Evolutionary conservation across 805 yeast species (phyloP), one percentile per base, ranked within the genome.

Genomic region (Saccharomycopsis sp.): DNA sequence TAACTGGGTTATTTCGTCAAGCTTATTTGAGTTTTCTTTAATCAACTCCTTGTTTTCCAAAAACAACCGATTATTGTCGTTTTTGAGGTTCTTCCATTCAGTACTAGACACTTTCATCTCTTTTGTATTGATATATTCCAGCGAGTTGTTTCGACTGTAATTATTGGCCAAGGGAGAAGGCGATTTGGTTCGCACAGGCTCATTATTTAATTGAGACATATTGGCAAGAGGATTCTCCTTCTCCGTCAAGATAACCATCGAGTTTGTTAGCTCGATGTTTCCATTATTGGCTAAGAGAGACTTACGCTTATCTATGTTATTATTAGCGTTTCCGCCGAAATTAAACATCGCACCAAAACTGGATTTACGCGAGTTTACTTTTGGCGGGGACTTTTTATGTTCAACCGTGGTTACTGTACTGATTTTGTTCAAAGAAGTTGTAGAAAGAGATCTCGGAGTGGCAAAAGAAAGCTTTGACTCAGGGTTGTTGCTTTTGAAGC

Each of bases 21-120:
- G 15, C 1, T 47, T 29, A 9, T 20, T 20, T 42, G 42, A 14
- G 14, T 20, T 53, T n/a, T 47, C 53, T 15, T 3, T 47, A 2
- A 7, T 14, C 20, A 68, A 53, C 0, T 55, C 61, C 3, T 57
- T 56, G 55, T 71, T 72, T 29, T 67, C 66, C 19, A 60, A 62
- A 24, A 62, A 60, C 17, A 73, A 55, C 35, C 53, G 52, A 51
- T 62, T 58, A 38, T 59, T 58, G 51, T 62, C 47, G 41, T 57
- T 57, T 62, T 23, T 65, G 58, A 20, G 65, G 50, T 47, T 64
- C 47, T 49, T 57, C 62, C 62, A 59, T 55, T 62, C 63, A 8
- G 50, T 2, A 15, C n/a, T 49, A 14, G 58, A 20, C 3, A 61
- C 57, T 19, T 44, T 55, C 14, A 58, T 55, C 12, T 44, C 20